These are phyloP conservation scores for Angomonas deanei DNA, from an alignment of 208 protist species.

Conservation along the genomic window DNA sequence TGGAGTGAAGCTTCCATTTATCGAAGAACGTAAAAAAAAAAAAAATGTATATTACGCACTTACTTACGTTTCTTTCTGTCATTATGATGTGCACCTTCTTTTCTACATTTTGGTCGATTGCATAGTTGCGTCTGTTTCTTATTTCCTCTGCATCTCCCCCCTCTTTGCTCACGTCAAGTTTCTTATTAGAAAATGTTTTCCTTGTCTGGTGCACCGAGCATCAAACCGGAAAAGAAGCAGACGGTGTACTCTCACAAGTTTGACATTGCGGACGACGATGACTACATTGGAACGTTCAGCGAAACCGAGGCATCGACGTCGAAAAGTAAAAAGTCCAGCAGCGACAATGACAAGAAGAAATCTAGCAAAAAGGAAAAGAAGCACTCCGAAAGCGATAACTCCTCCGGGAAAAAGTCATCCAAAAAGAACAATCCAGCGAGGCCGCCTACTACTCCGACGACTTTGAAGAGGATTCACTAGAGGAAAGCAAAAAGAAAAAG, in stretches of 20 bases:
- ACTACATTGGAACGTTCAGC: constrained; percentile 30
- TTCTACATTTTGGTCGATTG: neutral
- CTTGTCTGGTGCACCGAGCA: constrained; percentile 49
- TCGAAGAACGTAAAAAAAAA: no score
- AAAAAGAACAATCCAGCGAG: no score
- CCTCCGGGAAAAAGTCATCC: no score
- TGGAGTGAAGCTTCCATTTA: no score
- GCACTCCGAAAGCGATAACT: no score
- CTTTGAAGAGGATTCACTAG: no score
- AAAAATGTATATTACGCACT: no score
- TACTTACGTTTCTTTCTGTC: no score
- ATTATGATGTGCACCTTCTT: no score
- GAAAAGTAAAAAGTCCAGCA: constrained; percentile 2
- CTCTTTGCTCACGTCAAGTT: neutral
- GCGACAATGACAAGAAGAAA: constrained; percentile 25
- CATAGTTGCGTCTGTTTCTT: neutral
- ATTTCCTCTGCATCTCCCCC: no score
- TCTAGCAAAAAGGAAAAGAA: constrained; percentile 18
- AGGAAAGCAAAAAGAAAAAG: constrained; percentile 6
- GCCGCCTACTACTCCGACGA: no score
- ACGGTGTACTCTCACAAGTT: constrained; percentile 20
- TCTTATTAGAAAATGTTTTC: constrained; percentile 42
- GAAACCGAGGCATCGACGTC: constrained; percentile 20
- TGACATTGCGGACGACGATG: constrained; percentile 44
- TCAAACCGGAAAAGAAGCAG: constrained; percentile 19